Percentiles rank a stretch among this genome's conserved stretches.
Conservation (phyloP, 495 filamentous ascomycete genomes). For the Trichoderma gamsii region DNA sequence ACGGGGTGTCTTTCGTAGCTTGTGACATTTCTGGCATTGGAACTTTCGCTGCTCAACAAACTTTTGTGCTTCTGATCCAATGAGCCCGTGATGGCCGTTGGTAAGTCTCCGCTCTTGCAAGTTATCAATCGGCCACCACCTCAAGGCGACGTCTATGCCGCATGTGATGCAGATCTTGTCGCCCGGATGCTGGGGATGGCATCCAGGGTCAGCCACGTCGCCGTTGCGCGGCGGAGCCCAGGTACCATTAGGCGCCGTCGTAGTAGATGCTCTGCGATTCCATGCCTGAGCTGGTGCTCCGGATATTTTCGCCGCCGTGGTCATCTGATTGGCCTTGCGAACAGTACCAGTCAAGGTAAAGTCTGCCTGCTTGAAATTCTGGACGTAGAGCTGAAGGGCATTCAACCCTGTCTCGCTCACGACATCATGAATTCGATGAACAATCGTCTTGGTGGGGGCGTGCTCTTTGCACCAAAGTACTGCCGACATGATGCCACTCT, state of each 20-base stretch:
- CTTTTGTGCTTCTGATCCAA: slow-evolving; percentile 37
- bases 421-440: slow-evolving; percentile 73
- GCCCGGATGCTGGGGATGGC: slow-evolving; percentile 24
- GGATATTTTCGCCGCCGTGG: slow-evolving; percentile 36
- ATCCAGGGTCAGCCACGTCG: slow-evolving; percentile 16
- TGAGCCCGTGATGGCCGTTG: slow-evolving; percentile 35
- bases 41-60: slow-evolving; percentile 46
- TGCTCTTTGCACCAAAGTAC: slow-evolving; percentile 90
- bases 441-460: slow-evolving; percentile 53
- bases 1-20: slow-evolving; percentile 31
- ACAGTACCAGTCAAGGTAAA: slow-evolving; percentile 82
- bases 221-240: slow-evolving; percentile 19
- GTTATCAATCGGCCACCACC: slow-evolving; percentile 51
- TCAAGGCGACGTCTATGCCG: slow-evolving; percentile 52
- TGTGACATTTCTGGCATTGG: slow-evolving; percentile 54
- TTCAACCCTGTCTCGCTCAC: slow-evolving; percentile 57
- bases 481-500: slow-evolving; percentile 69
- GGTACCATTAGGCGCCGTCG: slow-evolving; percentile 18
- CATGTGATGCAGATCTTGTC: slow-evolving; percentile 52
- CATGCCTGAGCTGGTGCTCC: slow-evolving; percentile 21
- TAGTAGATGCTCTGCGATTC: slow-evolving; percentile 37
- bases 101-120: slow-evolving; percentile 31
- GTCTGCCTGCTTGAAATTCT: slow-evolving; percentile 92
- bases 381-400: slow-evolving; percentile 78
- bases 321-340: slow-evolving; percentile 64